Conservation (phyloP, 768 basidiomycete species). For the Trametes maxima region DNA sequence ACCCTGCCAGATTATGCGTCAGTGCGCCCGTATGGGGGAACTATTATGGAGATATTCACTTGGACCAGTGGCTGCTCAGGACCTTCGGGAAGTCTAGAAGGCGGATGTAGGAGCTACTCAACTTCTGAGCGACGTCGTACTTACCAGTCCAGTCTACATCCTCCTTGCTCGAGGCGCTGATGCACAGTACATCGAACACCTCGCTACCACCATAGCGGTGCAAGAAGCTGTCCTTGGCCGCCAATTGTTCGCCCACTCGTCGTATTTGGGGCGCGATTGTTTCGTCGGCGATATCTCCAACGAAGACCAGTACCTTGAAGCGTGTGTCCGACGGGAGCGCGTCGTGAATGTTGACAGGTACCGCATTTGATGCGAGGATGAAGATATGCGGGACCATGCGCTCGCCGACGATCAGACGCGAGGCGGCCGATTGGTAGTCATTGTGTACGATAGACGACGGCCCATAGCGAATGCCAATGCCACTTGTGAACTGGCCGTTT, state of each 20-base stretch:
- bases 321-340: conserved; percentile 50
- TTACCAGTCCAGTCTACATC: conserved; percentile 16
- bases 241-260: conserved; percentile 25
- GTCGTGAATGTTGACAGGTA: conserved; percentile 53
- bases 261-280: conserved; percentile 23
- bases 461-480: conserved; percentile 51
- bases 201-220: conserved; percentile 5
- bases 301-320: conserved; percentile 52
- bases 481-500: conserved; percentile 49
- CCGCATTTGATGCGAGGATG: conserved; percentile 48
- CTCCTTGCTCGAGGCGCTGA: conserved; percentile 16
- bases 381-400: conserved; percentile 51
- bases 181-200: conserved; percentile 23
- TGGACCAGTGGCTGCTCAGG: conserved; percentile 61
- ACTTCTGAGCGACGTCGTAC: background rate
- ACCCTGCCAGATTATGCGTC: conserved; percentile 42
- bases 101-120: background rate
- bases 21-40: background rate
- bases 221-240: conserved; percentile 25
- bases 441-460: conserved; percentile 41
- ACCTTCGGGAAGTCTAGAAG: conserved; percentile 44
- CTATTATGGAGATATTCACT: conserved; percentile 37
- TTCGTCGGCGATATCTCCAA: conserved; percentile 39
- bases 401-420: conserved; percentile 48
- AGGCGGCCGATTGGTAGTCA: conserved; percentile 40